Evolutionary conservation across 495 filamentous ascomycete species (phyloP).

Genomic region (Penicillium soppii): DNA sequence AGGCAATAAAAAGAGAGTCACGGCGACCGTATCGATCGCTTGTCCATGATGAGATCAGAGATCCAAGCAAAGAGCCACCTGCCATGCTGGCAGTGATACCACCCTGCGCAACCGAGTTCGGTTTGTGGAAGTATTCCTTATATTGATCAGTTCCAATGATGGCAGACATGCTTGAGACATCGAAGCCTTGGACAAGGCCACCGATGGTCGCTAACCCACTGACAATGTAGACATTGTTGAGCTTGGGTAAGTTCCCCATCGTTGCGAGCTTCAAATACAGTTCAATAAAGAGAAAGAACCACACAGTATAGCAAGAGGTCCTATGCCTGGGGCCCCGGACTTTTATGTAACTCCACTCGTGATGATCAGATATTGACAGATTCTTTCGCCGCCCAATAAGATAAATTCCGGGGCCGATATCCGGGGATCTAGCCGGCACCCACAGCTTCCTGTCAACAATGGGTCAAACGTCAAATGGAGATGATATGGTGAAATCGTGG

Average conservation of each 20-base stretch:
- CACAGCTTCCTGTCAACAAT: neutral
- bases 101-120: constrained; percentile 15
- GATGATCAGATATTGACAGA: neutral
- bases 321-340: constrained; percentile 19
- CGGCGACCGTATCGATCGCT: constrained; percentile 20
- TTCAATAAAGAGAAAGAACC: neutral
- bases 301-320: neutral
- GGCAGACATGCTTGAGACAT: constrained; percentile 23
- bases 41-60: constrained; percentile 17
- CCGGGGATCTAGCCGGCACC: constrained; percentile 2
- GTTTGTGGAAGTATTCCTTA: constrained; percentile 17
- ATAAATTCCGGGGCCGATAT: constrained; percentile 9
- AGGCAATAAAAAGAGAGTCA: constrained; percentile 21
- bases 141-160: constrained; percentile 25
- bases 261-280: neutral
- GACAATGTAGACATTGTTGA: constrained; percentile 22
- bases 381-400: constrained; percentile 7
- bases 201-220: constrained; percentile 20
- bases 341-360: constrained; percentile 21
- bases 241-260: constrained; percentile 14
- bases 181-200: constrained; percentile 21
- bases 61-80: constrained; percentile 17
- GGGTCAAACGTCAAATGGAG: neutral
- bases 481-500: neutral
- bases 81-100: constrained; percentile 24